Conservation (phyloP, 2,329 filamentous ascomycete species). For the Colletotrichum spinosum region DNA sequence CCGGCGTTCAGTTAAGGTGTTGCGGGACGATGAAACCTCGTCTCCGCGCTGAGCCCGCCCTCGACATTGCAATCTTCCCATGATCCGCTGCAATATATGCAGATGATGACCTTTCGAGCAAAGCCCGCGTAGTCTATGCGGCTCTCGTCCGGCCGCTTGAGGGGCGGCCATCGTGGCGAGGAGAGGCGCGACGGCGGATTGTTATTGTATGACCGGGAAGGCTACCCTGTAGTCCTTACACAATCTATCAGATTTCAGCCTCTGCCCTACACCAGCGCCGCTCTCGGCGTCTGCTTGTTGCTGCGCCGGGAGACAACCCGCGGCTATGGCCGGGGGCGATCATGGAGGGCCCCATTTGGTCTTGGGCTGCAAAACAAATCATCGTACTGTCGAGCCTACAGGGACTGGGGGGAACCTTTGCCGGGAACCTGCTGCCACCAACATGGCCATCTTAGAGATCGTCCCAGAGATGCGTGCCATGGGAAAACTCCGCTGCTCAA, state of each 20-base stretch:
- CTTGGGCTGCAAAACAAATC: constrained; percentile 2
- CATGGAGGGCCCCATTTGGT: background rate
- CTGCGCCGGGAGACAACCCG: background rate
- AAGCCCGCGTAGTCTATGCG: constrained; percentile 8
- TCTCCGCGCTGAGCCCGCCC: background rate
- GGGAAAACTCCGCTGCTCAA: background rate
- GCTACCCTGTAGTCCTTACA: background rate
- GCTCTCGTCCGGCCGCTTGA: constrained; percentile 8
- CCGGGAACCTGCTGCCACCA: background rate
- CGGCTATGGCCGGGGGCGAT: constrained; percentile 6
- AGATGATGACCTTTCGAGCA: constrained; percentile 9
- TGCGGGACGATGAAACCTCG: constrained; percentile 29
- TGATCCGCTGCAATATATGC: constrained; percentile 19
- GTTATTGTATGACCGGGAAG: background rate
- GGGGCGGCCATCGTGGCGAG: background rate
- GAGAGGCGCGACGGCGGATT: background rate
- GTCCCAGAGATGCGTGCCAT: background rate
- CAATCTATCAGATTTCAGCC: constrained; percentile 32
- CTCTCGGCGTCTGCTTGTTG: background rate
- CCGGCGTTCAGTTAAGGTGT: constrained; percentile 7
- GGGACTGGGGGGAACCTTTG: background rate
- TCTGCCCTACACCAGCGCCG: background rate
- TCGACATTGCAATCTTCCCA: background rate
- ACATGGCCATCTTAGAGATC: constrained; percentile 6
- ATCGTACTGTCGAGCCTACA: constrained; percentile 1